Conservation (phyloP, 768 basidiomycete genomes). For the Podaxis rugospora region DNA sequence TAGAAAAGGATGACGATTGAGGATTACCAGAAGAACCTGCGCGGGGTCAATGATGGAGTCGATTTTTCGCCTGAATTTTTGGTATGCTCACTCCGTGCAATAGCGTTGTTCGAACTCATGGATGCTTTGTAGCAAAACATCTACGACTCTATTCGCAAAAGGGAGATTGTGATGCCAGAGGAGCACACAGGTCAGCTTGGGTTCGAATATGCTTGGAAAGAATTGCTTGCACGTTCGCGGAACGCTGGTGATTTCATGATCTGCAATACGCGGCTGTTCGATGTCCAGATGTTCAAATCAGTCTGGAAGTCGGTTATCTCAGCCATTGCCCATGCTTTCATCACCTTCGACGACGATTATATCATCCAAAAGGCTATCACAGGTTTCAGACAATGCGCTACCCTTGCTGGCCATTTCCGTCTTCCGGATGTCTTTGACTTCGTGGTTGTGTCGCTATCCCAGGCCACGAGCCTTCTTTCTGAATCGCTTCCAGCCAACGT, state of each 20-base stretch:
- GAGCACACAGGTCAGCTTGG: conserved; percentile 96
- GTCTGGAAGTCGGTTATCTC: conserved; percentile 92
- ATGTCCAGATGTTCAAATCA: conserved; percentile 90
- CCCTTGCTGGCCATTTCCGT: conserved; percentile 82
- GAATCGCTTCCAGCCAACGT: conserved; percentile 67
- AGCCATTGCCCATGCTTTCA: conserved; percentile 94
- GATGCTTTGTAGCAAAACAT: conserved; percentile 61
- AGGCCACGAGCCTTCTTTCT: conserved; percentile 83
- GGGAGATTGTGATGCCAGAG: conserved; percentile 96
- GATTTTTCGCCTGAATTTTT: conserved; percentile 87
- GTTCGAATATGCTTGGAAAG: conserved; percentile 99
- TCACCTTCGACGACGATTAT: conserved; percentile 94
- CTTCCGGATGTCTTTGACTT: conserved; percentile 97
- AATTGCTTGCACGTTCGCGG: conserved; percentile 76
- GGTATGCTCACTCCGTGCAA: conserved; percentile 34
- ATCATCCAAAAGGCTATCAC: conserved; percentile 92
- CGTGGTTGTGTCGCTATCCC: conserved; percentile 88
- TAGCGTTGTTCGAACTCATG: background rate
- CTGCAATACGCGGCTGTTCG: conserved; percentile 78
- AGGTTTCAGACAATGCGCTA: conserved; percentile 96
- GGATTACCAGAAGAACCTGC: conserved; percentile 87
- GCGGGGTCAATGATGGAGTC: conserved; percentile 83
- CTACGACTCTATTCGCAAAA: conserved; percentile 90
- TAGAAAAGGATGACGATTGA: conserved; percentile 97
- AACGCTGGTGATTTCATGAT: conserved; percentile 73